Evolutionary conservation across 2,329 filamentous ascomycete genomes (phyloP), one percentile per base, ranked within the genome.

Genomic region (Calonectria montana): DNA sequence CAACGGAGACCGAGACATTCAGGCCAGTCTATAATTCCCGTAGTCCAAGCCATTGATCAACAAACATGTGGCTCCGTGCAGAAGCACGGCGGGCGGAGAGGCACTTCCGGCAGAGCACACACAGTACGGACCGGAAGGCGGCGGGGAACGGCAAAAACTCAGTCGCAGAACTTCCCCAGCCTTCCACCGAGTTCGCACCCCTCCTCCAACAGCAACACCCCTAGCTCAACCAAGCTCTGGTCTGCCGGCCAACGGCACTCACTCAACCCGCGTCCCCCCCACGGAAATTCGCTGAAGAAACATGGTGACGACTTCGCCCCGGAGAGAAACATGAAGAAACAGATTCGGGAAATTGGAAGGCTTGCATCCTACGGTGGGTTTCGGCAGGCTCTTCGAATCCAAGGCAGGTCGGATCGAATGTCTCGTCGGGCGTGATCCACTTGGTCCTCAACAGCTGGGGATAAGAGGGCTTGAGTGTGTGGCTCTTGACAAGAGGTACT

Each of bases 361-460:
- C 50, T 47, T 63, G 64, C 71, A 74, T 64, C 53, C 74, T 69
- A 66, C 59, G 61, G 75, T 74, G 75, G 71, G 73, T 75, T 77
- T 77, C 76, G 74, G 76, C 75, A 75, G 64, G 59, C 18, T 61
- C 41, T 37, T 41, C 57, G 53, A 68, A 72, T 76, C 62, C 67
- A 71, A 61, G 69, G 70, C 53, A 39, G 31, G 53, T 59, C 53
- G 53, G 23, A 59, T 76, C 75, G 73, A 77, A 75, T 74, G 75
- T 78, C 73, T 66, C 63, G 65, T 75, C 63, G 62, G 48, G 69
- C 43, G 37, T 72, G 75, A 71, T 77, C 77, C 77, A 78, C 77
- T 73, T 65, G 67, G 75, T 76, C 72, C 77, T 78, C 77, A 78
- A 78, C 77, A 78, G 77, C 77, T 78, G 72, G 75, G 66, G 71